Conservation (phyloP, 257 asterid species). For the Sherardia arvensis region DNA sequence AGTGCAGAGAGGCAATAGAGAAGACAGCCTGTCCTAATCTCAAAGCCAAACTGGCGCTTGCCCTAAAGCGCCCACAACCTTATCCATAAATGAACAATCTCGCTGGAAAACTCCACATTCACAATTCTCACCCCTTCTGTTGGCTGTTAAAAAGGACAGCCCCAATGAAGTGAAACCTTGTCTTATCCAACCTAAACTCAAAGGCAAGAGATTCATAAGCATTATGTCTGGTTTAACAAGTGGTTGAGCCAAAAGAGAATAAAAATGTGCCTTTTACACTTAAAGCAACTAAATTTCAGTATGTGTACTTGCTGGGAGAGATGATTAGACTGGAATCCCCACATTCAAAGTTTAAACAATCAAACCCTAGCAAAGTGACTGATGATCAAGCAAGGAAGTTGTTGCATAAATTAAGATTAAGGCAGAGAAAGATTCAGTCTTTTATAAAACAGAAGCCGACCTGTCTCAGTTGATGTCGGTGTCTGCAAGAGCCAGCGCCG, state of each 20-base stretch:
- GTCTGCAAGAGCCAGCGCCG: conserved; percentile 63
- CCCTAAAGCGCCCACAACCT: too few species aligned
- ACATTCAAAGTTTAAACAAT: too few species aligned
- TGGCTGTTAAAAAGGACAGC: conserved; percentile 86
- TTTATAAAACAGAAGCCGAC: conserved; percentile 3
- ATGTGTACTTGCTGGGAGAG: too few species aligned
- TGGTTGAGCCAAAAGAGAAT: not conserved
- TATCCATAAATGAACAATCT: too few species aligned
- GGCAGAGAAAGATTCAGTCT: too few species aligned
- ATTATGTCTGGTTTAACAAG: not conserved
- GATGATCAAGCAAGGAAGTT: not conserved
- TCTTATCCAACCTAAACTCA: conserved; percentile 68
- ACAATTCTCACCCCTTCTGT: too few species aligned
- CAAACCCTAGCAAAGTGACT: too few species aligned
- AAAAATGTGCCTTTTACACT: not conserved
- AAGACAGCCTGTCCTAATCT: too few species aligned
- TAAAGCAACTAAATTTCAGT: not conserved
- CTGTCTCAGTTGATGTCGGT: conserved; percentile 90
- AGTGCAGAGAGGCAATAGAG: too few species aligned
- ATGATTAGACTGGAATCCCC: too few species aligned
- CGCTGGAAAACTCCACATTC: too few species aligned
- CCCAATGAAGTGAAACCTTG: conserved; percentile 75
- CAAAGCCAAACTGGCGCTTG: too few species aligned
- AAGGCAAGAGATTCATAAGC: not conserved
- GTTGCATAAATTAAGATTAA: not conserved